Percentiles rank a stretch among this genome's conserved stretches.
phyloP scores from a whole-genome alignment of 192 early-diverging fungal genomes.

The Pilaira anomala region DNA sequence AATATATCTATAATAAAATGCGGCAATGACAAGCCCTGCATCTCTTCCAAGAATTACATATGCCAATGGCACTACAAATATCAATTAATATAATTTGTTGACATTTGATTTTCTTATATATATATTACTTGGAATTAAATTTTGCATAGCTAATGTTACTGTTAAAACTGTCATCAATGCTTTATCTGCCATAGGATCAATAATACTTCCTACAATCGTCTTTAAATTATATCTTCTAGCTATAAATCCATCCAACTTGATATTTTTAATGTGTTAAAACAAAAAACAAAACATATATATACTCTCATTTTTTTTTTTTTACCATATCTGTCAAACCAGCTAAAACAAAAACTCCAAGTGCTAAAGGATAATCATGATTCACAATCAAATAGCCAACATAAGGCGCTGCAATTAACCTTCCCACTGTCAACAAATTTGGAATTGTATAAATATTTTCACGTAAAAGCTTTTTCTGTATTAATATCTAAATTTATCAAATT shows the following conservation, averaged over 20 bases:
- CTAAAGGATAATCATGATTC: constrained; percentile 63
- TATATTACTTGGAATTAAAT: constrained; percentile 66
- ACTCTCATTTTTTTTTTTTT: neutral
- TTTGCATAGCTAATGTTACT: constrained; percentile 66
- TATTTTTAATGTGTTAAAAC: neutral
- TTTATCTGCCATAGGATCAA: constrained; percentile 95
- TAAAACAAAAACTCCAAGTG: constrained; percentile 72
- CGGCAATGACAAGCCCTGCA: constrained; percentile 68
- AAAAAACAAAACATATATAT: no score
- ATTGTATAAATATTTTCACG: constrained; percentile 86
- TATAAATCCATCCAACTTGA: constrained; percentile 79
- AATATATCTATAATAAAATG: constrained; percentile 83
- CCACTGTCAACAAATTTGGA: constrained; percentile 84
- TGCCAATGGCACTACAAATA: constrained; percentile 59
- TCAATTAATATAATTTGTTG: neutral
- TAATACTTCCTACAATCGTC: constrained; percentile 81
- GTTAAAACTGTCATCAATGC: constrained; percentile 87
- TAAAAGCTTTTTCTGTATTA: no score
- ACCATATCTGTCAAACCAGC: constrained; percentile 37
- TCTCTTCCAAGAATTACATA: constrained; percentile 88
- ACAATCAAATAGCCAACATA: constrained; percentile 89
- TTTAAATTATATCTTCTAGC: constrained; percentile 84
- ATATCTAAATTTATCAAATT: neutral
- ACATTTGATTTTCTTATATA: neutral
- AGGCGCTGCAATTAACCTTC: constrained; percentile 76